Evolutionary conservation across 73 alveolate species (phyloP).

Genomic region (Paramecium bursaria): DNA sequence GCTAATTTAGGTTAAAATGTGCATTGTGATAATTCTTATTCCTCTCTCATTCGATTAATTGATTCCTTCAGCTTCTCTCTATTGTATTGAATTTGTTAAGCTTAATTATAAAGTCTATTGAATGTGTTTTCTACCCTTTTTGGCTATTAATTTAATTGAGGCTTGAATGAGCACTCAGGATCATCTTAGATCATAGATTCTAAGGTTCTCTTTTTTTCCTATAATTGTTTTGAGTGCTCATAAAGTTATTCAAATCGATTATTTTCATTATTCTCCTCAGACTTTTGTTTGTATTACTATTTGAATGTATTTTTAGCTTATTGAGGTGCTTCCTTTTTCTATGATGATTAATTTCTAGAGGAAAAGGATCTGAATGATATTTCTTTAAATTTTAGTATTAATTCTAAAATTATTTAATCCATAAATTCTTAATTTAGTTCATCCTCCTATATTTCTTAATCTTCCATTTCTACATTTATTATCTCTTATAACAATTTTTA

Average conservation of each 20-base stretch:
- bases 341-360: neutral
- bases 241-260: slow-evolving; percentile 40
- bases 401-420: neutral
- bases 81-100: neutral
- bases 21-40: slow-evolving; percentile 21
- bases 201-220: slow-evolving; percentile 23
- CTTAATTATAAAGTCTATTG: slow-evolving; percentile 37
- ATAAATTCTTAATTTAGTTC: slow-evolving; percentile 4
- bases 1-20: slow-evolving; percentile 31
- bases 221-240: slow-evolving; percentile 26
- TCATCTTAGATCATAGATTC: slow-evolving; percentile 19
- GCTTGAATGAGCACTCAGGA: slow-evolving; percentile 36
- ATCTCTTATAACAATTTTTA: neutral
- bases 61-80: neutral
- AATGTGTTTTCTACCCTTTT: slow-evolving; percentile 26
- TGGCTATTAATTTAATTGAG: neutral
- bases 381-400: neutral
- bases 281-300: neutral
- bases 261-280: neutral
- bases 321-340: neutral
- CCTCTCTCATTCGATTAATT: slow-evolving; percentile 7
- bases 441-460: neutral
- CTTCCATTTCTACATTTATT: slow-evolving; percentile 27
- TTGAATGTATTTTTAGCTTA: neutral
- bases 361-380: neutral